phyloP scores from a whole-genome alignment of 176 grass and related monocot genomes.

The Oryza brachyantha region DNA sequence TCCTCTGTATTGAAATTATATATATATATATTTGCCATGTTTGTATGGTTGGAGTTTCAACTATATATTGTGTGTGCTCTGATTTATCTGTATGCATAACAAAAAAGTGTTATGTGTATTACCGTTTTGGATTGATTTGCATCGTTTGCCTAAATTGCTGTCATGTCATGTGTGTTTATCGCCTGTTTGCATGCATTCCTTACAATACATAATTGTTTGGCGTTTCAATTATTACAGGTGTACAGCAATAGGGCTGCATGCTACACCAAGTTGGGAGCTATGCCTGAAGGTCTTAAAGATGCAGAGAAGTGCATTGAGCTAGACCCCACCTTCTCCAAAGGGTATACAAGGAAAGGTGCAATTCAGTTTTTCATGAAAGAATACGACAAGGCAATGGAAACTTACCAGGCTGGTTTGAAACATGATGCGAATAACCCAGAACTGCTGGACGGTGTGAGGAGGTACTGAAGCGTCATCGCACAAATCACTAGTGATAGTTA shows the following conservation, averaged over 20 bases:
- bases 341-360: constrained; percentile 95
- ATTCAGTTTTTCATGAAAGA: constrained; percentile 99
- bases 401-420: constrained; percentile 96
- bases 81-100: neutral
- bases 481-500: neutral
- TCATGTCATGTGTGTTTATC: constrained; percentile 5
- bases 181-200: neutral
- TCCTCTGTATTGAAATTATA: neutral
- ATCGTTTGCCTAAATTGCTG: constrained; percentile 5
- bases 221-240: constrained; percentile 46
- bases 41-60: neutral
- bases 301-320: constrained; percentile 98
- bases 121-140: neutral
- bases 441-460: constrained; percentile 74
- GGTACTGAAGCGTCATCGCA: constrained; percentile 35
- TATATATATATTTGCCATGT: neutral
- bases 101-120: neutral
- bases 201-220: neutral
- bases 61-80: neutral
- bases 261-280: constrained; percentile 89
- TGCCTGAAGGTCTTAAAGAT: constrained; percentile 98
- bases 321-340: constrained; percentile 91
- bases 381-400: constrained; percentile 89
- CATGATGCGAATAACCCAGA: constrained; percentile 86
- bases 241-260: constrained; percentile 99